Evolutionary conservation across 306 rosid species (phyloP), one percentile per base, ranked within the genome.

Genomic region (Vigna radiata): DNA sequence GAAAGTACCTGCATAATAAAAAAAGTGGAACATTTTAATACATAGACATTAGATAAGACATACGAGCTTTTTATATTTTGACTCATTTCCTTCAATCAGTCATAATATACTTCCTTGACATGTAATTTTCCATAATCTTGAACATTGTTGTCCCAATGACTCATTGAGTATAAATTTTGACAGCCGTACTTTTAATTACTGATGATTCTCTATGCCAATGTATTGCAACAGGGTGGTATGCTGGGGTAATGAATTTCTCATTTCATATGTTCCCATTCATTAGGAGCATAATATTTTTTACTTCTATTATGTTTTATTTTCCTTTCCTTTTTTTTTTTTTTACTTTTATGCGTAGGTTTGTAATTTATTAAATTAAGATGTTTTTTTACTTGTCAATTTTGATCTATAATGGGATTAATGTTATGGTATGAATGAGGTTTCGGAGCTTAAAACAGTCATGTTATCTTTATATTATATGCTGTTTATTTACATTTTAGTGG

Each of bases 401-500:
- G 33, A 37, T 65, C 48, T 17, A 4, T 63, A 16, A 17, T 63
- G 27, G 48, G 69, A 63, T n/a, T n/a, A n/a, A n/a, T n/a, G n/a
- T n/a, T n/a, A n/a, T n/a, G n/a, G n/a, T n/a, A n/a, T 64, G 47
- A 3, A 18, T 65, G 29, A 63, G 41, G 29, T 17, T 37, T 10
- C 0, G 39, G 70, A 65, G 70, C 50, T 41, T 65, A 65, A 65
- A 65, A 33, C 44, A 15, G 46, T 31, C 33, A 64, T 17, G 58
- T 50, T 23, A 19, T 78, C 16, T 60, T 3, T 70, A 17, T 75
- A 59, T 47, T 78, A 18, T 44, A 19, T 67, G 43, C 37, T 53
- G 59, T 72, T 60, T 53, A 52, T 70, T 67, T 80, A 73, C 78
- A 66, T 72, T 70, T 75, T 85, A 79, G 31, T 33, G 29, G n/a